Conservation (phyloP, 345 rosid species). For the Alliaria petiolata region DNA sequence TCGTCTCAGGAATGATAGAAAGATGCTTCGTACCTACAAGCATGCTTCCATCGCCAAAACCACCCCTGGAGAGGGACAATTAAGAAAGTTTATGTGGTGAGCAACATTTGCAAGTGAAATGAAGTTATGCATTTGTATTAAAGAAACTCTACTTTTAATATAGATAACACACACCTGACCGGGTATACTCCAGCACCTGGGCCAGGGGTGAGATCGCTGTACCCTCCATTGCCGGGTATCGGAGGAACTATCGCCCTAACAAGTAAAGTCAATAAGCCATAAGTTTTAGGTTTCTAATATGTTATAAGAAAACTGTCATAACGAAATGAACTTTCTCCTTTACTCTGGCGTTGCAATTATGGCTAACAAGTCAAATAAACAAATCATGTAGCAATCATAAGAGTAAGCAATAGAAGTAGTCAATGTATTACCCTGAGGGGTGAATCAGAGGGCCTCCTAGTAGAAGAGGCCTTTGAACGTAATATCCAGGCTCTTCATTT, state of each 20-base stretch:
- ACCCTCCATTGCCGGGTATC: slow-evolving; percentile 19
- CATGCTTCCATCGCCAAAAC: slow-evolving; percentile 62
- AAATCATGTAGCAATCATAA: background rate
- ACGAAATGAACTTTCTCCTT: background rate
- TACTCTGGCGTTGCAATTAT: background rate
- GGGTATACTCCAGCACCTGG: slow-evolving; percentile 81
- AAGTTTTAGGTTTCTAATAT: background rate
- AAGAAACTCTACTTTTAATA: background rate
- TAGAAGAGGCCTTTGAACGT: slow-evolving; percentile 24
- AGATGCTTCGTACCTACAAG: slow-evolving; percentile 51
- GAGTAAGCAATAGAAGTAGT: background rate
- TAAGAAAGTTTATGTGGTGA: background rate
- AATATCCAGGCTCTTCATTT: slow-evolving; percentile 33
- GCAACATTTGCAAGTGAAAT: background rate
- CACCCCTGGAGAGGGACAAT: slow-evolving; percentile 45
- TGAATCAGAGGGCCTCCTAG: slow-evolving; percentile 40
- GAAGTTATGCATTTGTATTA: background rate
- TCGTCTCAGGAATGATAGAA: background rate
- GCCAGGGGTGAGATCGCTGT: slow-evolving; percentile 64
- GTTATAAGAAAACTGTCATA: background rate
- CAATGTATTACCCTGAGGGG: slow-evolving; percentile 54
- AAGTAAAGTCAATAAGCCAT: background rate
- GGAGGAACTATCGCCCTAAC: slow-evolving; percentile 61
- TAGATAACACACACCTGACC: slow-evolving; percentile 38
- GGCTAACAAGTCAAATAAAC: background rate